phyloP scores from a whole-genome alignment of 2,329 filamentous ascomycete genomes.

The Colletotrichum camelliae region DNA sequence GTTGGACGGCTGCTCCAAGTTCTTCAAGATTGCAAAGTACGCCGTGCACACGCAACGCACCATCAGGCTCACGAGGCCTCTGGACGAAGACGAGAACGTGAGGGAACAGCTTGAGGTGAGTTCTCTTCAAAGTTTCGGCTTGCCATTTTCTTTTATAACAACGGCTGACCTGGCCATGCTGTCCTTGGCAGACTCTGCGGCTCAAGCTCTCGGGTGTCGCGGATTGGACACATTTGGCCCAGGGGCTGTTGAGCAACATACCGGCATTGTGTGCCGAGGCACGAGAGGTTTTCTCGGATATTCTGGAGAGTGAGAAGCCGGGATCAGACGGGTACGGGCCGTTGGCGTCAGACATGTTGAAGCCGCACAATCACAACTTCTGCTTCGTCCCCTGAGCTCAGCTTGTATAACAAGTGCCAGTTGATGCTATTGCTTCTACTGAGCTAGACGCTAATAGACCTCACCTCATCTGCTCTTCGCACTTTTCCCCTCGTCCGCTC shows the following conservation, averaged over 20 bases:
- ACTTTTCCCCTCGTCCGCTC: neutral
- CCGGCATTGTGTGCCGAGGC: neutral
- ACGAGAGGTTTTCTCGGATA: neutral
- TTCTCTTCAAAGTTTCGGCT: neutral
- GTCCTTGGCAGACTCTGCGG: neutral
- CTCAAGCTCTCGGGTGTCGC: constrained; percentile 3
- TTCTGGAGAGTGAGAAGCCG: neutral
- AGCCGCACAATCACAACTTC: constrained; percentile 2
- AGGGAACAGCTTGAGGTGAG: constrained; percentile 12
- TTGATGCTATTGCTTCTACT: neutral
- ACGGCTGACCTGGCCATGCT: neutral
- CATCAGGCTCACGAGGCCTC: neutral
- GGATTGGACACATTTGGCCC: constrained; percentile 13
- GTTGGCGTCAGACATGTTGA: neutral
- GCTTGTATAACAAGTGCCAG: fast-evolving
- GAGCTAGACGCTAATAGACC: too few relatives aligned
- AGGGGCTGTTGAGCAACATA: constrained; percentile 14
- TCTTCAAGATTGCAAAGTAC: constrained; percentile 16
- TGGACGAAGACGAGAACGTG: constrained; percentile 3
- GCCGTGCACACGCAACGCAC: constrained; percentile 4
- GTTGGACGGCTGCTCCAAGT: constrained; percentile 10
- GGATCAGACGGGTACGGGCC: neutral
- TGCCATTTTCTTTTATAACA: too few relatives aligned
- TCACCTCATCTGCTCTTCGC: too few relatives aligned
- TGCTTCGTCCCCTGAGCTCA: neutral